Conservation (phyloP, 352 stramenopile genomes). For the Phytophthora cactorum region DNA sequence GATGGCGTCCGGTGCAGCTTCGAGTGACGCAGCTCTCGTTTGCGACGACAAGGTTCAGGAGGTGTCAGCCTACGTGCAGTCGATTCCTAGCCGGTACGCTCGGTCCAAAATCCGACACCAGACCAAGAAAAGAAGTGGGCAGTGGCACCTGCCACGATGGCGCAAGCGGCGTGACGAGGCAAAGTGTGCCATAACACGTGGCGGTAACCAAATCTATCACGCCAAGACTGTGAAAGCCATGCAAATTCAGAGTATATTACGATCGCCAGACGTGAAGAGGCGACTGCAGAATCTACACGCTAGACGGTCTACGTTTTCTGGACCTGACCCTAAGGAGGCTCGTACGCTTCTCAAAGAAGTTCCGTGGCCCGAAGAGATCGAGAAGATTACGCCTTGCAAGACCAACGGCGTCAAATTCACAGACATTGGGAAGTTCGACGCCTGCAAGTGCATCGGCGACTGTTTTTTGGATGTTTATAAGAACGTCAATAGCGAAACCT, state of each 20-base stretch:
- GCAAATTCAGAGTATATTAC: background rate
- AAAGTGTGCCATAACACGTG: slow-evolving; percentile 6
- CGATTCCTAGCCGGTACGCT: slow-evolving; percentile 1
- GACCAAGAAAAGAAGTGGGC: background rate
- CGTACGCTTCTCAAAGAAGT: background rate
- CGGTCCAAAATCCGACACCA: slow-evolving; percentile 18
- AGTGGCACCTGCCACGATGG: slow-evolving; percentile 5
- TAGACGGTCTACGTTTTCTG: no score
- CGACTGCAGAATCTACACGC: no score
- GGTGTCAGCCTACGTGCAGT: background rate
- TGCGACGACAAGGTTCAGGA: background rate
- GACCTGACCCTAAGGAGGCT: no score
- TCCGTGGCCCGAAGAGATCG: slow-evolving; percentile 2
- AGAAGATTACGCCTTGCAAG: background rate
- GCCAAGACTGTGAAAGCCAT: background rate
- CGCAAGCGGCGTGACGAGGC: slow-evolving; percentile 5
- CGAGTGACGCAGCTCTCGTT: background rate
- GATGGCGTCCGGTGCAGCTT: background rate
- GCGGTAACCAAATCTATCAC: slow-evolving; percentile 12
- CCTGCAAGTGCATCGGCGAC: slow-evolving; percentile 5
- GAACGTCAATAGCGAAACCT: background rate
- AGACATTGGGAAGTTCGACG: slow-evolving; percentile 9
- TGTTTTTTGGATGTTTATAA: background rate
- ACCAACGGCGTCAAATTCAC: slow-evolving; percentile 8
- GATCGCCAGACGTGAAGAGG: no score